phyloP scores from a whole-genome alignment of 1,284 basidiomycete genomes.

The Mycosarcoma mackinlayi region DNA sequence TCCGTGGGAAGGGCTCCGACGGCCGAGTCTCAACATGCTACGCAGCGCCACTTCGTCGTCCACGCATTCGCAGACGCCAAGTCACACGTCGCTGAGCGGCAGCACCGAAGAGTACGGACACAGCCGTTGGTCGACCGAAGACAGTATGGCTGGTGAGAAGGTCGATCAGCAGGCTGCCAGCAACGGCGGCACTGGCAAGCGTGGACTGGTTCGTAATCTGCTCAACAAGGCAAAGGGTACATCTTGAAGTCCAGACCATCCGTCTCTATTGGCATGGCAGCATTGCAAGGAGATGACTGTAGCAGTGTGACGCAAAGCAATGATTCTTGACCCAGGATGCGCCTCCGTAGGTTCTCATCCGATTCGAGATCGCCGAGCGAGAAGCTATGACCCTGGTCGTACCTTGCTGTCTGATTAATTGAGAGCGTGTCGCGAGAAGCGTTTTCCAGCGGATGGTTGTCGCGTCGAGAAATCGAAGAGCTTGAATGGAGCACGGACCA shows the following conservation, averaged over 20 bases:
- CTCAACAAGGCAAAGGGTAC: constrained; percentile 40
- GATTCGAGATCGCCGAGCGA: too few species aligned
- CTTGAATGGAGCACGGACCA: not conserved
- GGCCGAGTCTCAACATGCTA: constrained; percentile 42
- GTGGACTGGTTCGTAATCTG: constrained; percentile 37
- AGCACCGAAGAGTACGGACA: constrained; percentile 12
- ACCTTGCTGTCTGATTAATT: not conserved
- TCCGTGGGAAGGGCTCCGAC: constrained; percentile 35
- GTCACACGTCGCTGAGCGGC: constrained; percentile 12
- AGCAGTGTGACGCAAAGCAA: too few species aligned
- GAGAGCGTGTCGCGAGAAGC: constrained; percentile 2
- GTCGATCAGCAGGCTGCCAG: not conserved
- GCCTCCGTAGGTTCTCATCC: too few species aligned
- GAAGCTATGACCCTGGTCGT: too few species aligned
- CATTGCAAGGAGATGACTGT: too few species aligned
- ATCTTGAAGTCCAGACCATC: constrained; percentile 6
- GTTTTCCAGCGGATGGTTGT: not conserved
- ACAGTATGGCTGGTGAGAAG: not conserved
- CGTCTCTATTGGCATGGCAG: too few species aligned
- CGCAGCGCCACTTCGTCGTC: constrained; percentile 36
- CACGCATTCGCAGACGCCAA: constrained; percentile 28
- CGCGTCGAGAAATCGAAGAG: constrained; percentile 1
- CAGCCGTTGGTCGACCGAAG: constrained; percentile 26
- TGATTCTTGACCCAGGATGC: too few species aligned
- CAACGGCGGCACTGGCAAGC: constrained; percentile 6